phyloP scores from a whole-genome alignment of 805 yeast genomes.

The Sugiyamaella qingdaonensis region DNA sequence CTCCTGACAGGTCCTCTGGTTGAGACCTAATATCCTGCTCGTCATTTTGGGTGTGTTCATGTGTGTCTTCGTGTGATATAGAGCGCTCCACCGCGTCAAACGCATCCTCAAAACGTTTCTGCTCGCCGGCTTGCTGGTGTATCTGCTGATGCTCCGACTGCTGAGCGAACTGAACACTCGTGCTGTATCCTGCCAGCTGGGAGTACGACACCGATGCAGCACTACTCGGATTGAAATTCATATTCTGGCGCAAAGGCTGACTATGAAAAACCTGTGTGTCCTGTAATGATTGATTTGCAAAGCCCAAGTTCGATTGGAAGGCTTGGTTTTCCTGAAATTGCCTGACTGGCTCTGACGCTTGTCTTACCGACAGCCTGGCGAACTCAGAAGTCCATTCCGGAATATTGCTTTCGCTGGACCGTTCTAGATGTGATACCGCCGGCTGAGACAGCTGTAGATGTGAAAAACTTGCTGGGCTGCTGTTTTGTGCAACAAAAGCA shows the following conservation, averaged over 20 bases:
- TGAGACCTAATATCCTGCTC: neutral
- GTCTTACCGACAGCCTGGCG: conserved; percentile 11
- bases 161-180: conserved; percentile 5
- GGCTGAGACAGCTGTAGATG: neutral
- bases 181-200: neutral
- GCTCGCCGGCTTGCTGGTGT: conserved; percentile 19
- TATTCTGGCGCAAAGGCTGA: neutral
- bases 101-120: conserved; percentile 24
- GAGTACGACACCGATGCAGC: neutral
- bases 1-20: conserved; percentile 18
- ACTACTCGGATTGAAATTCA: neutral
- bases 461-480: neutral
- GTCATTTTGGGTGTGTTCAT: neutral
- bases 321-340: neutral
- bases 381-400: conserved; percentile 18
- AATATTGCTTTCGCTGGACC: neutral
- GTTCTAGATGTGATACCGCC: neutral
- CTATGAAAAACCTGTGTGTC: neutral
- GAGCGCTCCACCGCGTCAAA: conserved; percentile 23
- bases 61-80: neutral
- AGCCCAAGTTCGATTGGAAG: neutral
- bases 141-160: conserved; percentile 24
- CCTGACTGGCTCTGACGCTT: neutral
- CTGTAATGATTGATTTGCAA: neutral
- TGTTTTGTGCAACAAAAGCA: neutral